Conservation (phyloP, 495 filamentous ascomycete species). For the Neurospora hispaniola region DNA sequence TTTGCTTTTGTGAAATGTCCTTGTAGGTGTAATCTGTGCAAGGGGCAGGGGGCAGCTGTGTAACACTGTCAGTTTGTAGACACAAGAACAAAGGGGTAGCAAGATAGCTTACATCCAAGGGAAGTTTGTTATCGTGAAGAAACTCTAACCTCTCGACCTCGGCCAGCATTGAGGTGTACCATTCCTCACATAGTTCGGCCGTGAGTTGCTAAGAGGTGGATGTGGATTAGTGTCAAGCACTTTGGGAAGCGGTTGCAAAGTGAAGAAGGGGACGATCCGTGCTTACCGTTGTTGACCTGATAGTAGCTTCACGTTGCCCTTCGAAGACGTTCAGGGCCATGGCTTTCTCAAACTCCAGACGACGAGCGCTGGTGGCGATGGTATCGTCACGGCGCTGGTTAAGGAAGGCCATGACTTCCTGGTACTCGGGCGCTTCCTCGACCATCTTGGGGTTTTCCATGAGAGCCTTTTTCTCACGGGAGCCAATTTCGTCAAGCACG, state of each 20-base stretch:
- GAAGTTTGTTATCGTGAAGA: constrained; percentile 25
- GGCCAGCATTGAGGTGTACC: constrained; percentile 24
- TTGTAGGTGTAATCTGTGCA: constrained; percentile 23
- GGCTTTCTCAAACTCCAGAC: constrained; percentile 10
- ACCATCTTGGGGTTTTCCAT: constrained; percentile 19
- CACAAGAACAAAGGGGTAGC: neutral
- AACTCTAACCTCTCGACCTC: constrained; percentile 24
- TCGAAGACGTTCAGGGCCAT: constrained; percentile 12
- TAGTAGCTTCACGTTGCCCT: constrained; percentile 4
- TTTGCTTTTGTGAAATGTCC: constrained; percentile 21
- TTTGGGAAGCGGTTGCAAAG: neutral
- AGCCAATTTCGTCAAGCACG: constrained; percentile 32
- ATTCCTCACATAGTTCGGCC: constrained; percentile 23
- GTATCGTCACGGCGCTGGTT: constrained; percentile 17
- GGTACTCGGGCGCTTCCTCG: constrained; percentile 25
- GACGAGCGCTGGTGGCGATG: constrained; percentile 9
- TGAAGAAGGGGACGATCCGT: neutral
- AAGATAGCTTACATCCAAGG: constrained; percentile 29
- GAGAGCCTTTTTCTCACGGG: constrained; percentile 27
- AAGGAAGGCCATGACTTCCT: constrained; percentile 18
- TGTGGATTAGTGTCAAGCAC: neutral
- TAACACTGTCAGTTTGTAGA: constrained; percentile 5
- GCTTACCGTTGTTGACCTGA: constrained; percentile 13
- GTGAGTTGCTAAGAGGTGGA: neutral
- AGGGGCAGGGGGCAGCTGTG: constrained; percentile 21